Conservation (phyloP, 257 asterid genomes). For the Nicotiana otophora region DNA sequence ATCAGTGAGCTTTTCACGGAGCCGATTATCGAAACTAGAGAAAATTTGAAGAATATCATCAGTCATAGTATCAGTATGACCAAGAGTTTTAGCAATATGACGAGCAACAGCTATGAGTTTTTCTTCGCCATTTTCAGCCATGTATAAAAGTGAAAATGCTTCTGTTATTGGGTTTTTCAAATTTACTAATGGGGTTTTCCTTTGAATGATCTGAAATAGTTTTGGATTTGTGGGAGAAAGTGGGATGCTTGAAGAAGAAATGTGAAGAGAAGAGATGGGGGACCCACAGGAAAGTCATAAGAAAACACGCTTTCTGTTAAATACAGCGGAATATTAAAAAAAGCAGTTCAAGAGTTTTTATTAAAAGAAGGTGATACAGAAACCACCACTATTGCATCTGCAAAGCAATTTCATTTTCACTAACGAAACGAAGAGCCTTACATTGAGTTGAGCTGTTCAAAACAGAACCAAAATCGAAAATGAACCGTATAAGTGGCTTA, state of each 20-base stretch:
- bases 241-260: not conserved
- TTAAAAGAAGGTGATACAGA: too few species aligned
- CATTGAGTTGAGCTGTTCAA: too few species aligned
- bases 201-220: too few species aligned
- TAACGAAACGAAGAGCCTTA: too few species aligned
- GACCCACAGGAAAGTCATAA: slow-evolving; percentile 33
- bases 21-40: slow-evolving; percentile 82
- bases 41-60: slow-evolving; percentile 88
- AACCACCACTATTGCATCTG: too few species aligned
- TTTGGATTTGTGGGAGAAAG: not conserved
- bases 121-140: slow-evolving; percentile 97
- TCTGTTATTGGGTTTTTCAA: not conserved
- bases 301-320: slow-evolving; percentile 23
- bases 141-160: slow-evolving; percentile 13
- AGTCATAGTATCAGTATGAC: slow-evolving; percentile 82
- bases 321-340: not conserved
- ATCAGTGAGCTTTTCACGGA: slow-evolving; percentile 72
- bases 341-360: not conserved
- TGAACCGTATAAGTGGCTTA: too few species aligned
- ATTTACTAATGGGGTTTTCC: not conserved
- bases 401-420: too few species aligned
- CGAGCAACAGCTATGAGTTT: slow-evolving; percentile 93
- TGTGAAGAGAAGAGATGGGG: not conserved
- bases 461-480: too few species aligned
- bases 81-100: slow-evolving; percentile 91